Percentiles rank a stretch among this genome's conserved stretches.
Conservation (phyloP, 495 filamentous ascomycete species). For the Trichodelitschia bisporula region DNA sequence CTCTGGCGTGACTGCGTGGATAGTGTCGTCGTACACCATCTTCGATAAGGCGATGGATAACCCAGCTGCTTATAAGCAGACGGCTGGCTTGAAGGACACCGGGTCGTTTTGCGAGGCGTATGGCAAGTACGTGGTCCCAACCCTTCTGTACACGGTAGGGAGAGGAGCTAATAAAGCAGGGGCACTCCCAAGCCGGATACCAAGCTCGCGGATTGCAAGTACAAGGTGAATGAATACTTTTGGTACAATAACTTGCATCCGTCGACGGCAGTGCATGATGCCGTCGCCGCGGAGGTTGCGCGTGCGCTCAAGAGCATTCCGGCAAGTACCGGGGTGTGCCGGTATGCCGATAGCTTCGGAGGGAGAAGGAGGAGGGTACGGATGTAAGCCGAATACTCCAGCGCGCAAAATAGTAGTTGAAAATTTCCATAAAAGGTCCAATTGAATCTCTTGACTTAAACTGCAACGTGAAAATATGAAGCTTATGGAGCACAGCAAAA, state of each 20-base stretch:
- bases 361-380: too few species aligned
- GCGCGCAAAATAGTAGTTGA: too few species aligned
- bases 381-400: too few species aligned
- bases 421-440: too few species aligned
- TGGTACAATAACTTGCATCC: conserved; percentile 39
- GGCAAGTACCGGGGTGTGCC: too few species aligned
- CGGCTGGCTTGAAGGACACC: conserved; percentile 23
- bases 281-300: conserved; percentile 16
- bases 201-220: conserved; percentile 21
- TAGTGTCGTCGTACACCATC: conserved; percentile 12
- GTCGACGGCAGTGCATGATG: conserved; percentile 31
- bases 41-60: conserved; percentile 11
- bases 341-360: too few species aligned
- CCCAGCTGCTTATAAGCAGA: conserved; percentile 11
- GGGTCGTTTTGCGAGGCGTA: conserved; percentile 28
- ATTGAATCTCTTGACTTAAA: too few species aligned
- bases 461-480: too few species aligned
- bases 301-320: too few species aligned
- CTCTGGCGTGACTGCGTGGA: conserved; percentile 9
- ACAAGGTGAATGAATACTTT: conserved; percentile 33
- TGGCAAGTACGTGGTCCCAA: conserved; percentile 21
- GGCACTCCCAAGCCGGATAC: conserved; percentile 26
- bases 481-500: too few species aligned
- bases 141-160: too few species aligned
- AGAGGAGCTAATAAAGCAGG: conserved; percentile 9